A percentile compares a stretch with the other conserved stretches of the same genome.
Conservation (phyloP, 768 basidiomycete genomes). For the Mycena epipterygia region DNA sequence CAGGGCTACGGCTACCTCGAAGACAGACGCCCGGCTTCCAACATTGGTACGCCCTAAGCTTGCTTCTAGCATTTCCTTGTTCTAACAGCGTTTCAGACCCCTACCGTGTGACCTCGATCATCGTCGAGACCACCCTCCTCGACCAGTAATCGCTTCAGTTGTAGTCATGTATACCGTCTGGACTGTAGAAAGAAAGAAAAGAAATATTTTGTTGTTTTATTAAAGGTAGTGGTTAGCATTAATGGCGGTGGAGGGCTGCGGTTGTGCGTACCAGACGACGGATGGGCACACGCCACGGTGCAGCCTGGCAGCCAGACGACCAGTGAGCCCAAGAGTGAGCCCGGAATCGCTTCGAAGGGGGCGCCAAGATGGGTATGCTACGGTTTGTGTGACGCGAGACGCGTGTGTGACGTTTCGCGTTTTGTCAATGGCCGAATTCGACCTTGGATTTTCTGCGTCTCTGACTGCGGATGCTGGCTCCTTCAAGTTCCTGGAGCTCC, state of each 20-base stretch:
- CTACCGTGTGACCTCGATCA: slow-evolving; percentile 92
- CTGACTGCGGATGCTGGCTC: slow-evolving; percentile 62
- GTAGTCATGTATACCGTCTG: neutral
- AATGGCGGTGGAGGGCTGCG: no score
- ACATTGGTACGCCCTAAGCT: slow-evolving; percentile 79
- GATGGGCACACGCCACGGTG: no score
- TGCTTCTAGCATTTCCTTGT: neutral
- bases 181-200: slow-evolving; percentile 11
- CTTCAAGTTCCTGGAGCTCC: slow-evolving; percentile 82
- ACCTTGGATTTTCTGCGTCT: slow-evolving; percentile 66
- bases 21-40: slow-evolving; percentile 97
- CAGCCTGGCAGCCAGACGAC: no score
- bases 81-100: slow-evolving; percentile 70
- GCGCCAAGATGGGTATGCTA: no score
- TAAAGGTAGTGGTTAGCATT: no score
- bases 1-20: slow-evolving; percentile 97
- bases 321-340: no score
- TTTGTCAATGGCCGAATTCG: slow-evolving; percentile 57
- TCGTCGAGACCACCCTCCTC: slow-evolving; percentile 89
- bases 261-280: no score
- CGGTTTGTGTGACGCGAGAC: neutral
- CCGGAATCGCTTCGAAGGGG: no score
- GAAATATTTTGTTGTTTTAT: slow-evolving; percentile 15
- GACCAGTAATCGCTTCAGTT: slow-evolving; percentile 58
- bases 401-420: slow-evolving; percentile 17